A percentile compares a stretch with the other conserved stretches of the same genome.
Conservation (phyloP, 805 yeast species). For the Tetrapisispora phaffii region DNA sequence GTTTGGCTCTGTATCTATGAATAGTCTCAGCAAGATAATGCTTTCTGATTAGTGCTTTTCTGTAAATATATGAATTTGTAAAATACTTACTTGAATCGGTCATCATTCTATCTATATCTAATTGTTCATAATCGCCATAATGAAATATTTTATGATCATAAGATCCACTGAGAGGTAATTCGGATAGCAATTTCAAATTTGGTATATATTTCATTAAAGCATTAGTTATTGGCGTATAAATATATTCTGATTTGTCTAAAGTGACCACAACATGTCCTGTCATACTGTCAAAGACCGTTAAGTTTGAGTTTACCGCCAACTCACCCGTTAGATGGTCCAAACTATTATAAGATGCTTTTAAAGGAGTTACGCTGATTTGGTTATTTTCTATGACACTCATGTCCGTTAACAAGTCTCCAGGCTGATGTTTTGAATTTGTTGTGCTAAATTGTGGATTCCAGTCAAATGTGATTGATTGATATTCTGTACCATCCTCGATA, state of each 20-base stretch:
- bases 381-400: slow-evolving; percentile 61
- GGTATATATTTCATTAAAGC: slow-evolving; percentile 30
- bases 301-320: slow-evolving; percentile 5
- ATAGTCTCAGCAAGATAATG: slow-evolving; percentile 81
- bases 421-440: slow-evolving; percentile 21
- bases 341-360: slow-evolving; percentile 59
- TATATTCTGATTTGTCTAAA: slow-evolving; percentile 31
- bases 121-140: slow-evolving; percentile 82
- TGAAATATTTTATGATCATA: slow-evolving; percentile 43
- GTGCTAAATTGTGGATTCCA: slow-evolving; percentile 80
- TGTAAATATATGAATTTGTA: slow-evolving; percentile 71
- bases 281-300: neutral
- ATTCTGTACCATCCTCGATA: slow-evolving; percentile 40
- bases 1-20: slow-evolving; percentile 60
- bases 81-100: slow-evolving; percentile 38
- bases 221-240: slow-evolving; percentile 31
- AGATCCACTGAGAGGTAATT: slow-evolving; percentile 9
- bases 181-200: slow-evolving; percentile 25
- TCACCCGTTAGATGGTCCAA: slow-evolving; percentile 14
- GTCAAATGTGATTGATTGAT: slow-evolving; percentile 42
- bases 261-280: slow-evolving; percentile 19
- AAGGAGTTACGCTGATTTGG: slow-evolving; percentile 55
- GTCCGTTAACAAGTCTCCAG: slow-evolving; percentile 35
- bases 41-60: slow-evolving; percentile 86
- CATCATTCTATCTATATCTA: slow-evolving; percentile 56